These are phyloP conservation scores for Anisodus tanguticus DNA, from an alignment of 257 asterid genomes.

Conservation along the genomic window DNA sequence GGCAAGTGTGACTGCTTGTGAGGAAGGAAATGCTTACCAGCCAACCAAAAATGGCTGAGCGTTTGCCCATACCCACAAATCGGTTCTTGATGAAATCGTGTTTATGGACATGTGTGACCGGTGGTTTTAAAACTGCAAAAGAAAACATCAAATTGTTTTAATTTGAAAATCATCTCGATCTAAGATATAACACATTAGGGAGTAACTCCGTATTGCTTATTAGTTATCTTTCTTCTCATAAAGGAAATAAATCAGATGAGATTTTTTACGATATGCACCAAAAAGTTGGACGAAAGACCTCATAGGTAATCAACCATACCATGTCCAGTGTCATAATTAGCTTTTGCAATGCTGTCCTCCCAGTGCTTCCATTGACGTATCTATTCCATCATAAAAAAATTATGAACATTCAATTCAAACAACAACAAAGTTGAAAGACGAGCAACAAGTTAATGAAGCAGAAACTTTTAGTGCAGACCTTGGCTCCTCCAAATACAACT, in stretches of 20 bases:
- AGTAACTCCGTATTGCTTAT: not conserved
- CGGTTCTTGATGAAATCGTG: conserved; percentile 88
- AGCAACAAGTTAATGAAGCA: conserved; percentile 23
- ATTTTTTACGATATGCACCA: not conserved
- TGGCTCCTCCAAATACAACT: conserved; percentile 70
- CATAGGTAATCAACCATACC: conserved; percentile 48
- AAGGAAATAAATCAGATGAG: not conserved
- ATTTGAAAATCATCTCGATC: conserved; percentile 5
- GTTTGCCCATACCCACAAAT: conserved; percentile 72
- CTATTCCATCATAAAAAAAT: conserved; percentile 44
- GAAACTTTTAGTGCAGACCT: conserved; percentile 44
- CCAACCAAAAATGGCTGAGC: conserved; percentile 67
- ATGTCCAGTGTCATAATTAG: conserved; percentile 47
- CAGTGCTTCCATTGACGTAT: conserved; percentile 93
- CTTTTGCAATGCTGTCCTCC: conserved; percentile 82
- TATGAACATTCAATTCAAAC: conserved; percentile 6
- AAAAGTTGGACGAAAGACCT: not conserved
- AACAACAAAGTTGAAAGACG: not conserved
- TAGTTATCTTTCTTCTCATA: not conserved
- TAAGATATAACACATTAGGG: not conserved
- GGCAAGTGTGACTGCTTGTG: conserved; percentile 21
- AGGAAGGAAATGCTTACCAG: conserved; percentile 48
- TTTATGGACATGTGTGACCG: conserved; percentile 79
- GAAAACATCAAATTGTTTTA: not conserved
- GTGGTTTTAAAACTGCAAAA: conserved; percentile 60